Conservation (phyloP, 2,329 filamentous ascomycete genomes). For the Curvularia sp. region DNA sequence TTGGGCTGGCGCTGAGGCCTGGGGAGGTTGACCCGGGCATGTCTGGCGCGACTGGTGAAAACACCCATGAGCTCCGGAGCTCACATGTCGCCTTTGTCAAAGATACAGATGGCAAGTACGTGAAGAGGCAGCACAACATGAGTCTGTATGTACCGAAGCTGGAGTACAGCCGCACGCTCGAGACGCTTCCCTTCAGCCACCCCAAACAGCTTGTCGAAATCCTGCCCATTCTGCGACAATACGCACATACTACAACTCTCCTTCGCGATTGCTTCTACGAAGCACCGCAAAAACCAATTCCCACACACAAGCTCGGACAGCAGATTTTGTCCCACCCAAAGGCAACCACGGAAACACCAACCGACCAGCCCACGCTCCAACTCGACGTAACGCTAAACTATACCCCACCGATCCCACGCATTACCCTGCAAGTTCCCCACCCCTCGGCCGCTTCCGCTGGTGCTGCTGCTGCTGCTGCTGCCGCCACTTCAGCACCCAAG, state of each 20-base stretch:
- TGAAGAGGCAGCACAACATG: constrained; percentile 57
- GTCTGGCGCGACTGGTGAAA: constrained; percentile 44
- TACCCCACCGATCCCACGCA: constrained; percentile 42
- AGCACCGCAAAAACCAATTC: constrained; percentile 41
- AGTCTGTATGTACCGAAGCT: constrained; percentile 74
- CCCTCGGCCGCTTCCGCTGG: constrained; percentile 19
- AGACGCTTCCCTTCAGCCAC: constrained; percentile 76
- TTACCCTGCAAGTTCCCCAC: constrained; percentile 41
- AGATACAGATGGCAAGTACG: constrained; percentile 30
- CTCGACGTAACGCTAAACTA: constrained; percentile 44
- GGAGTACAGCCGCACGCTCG: constrained; percentile 72
- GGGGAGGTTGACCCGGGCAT: constrained; percentile 62
- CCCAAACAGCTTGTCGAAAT: constrained; percentile 77
- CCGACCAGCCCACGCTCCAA: constrained; percentile 19
- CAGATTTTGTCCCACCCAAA: constrained; percentile 16
- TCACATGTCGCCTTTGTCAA: constrained; percentile 51
- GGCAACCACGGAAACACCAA: not conserved
- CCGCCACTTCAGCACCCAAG: not conserved
- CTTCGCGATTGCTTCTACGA: constrained; percentile 65
- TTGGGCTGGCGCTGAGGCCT: constrained; percentile 59
- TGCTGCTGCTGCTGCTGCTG: not conserved
- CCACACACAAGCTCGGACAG: constrained; percentile 16
- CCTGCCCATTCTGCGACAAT: constrained; percentile 75
- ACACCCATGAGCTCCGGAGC: constrained; percentile 60
- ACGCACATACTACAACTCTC: constrained; percentile 71